These are phyloP conservation scores for Ustilago crameri DNA, from an alignment of 1,284 basidiomycete species.

Conservation along the genomic window DNA sequence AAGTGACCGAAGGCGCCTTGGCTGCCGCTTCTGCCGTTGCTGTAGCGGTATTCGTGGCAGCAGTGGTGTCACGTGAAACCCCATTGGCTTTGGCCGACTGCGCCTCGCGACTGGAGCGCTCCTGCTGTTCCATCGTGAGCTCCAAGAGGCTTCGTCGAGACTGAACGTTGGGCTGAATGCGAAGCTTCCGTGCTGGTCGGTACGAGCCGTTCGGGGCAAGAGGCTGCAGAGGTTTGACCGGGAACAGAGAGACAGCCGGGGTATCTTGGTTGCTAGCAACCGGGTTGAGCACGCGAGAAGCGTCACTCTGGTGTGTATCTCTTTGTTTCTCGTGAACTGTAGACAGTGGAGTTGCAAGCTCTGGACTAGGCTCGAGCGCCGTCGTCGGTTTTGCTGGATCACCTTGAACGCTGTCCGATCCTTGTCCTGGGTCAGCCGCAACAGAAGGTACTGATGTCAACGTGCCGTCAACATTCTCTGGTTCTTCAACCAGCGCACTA, in stretches of 20 bases:
- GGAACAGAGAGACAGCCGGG: constrained; percentile 3
- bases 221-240: constrained; percentile 3
- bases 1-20: not conserved
- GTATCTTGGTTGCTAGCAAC: constrained; percentile 16
- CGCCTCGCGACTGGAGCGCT: constrained; percentile 10
- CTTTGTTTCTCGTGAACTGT: not conserved
- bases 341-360: not conserved
- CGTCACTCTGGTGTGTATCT: not conserved
- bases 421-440: not conserved
- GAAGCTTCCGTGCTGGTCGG: constrained; percentile 22
- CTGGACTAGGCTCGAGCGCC: not conserved
- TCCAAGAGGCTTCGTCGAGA: constrained; percentile 30
- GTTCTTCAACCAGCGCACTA: constrained; percentile 4
- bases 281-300: not conserved
- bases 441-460: not conserved
- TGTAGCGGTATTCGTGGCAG: no score
- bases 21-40: no score
- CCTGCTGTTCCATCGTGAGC: constrained; percentile 27
- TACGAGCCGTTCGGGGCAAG: constrained; percentile 1
- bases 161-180: constrained; percentile 35
- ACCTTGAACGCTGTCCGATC: not conserved
- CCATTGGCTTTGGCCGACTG: constrained; percentile 10
- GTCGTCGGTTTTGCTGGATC: not conserved
- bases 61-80: not conserved
- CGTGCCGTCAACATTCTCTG: constrained; percentile 2